Evolutionary conservation across 805 yeast species (phyloP).

Genomic region (Komagataella populi): DNA sequence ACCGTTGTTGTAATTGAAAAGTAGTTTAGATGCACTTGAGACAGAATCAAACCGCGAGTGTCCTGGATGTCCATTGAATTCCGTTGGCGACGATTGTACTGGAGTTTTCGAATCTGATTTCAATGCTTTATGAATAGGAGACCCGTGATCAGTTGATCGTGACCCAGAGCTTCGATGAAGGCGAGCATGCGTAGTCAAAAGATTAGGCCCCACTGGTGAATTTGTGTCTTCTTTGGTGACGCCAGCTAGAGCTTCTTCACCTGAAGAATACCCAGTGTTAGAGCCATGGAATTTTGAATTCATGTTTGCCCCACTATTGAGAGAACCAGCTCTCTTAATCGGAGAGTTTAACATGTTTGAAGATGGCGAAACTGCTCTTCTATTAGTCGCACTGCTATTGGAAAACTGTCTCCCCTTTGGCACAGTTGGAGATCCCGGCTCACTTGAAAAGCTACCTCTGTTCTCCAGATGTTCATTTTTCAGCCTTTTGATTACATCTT

Average conservation of each 20-base stretch:
- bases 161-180: neutral
- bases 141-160: slow-evolving; percentile 1
- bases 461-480: slow-evolving; percentile 72
- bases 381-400: neutral
- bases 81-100: neutral
- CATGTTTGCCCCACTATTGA: neutral
- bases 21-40: neutral
- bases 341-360: neutral
- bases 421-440: slow-evolving; percentile 15
- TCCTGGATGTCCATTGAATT: neutral
- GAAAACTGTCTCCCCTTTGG: slow-evolving; percentile 3
- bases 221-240: neutral
- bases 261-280: neutral
- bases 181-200: neutral
- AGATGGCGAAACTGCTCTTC: neutral
- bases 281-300: neutral
- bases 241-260: neutral
- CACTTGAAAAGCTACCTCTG: slow-evolving; percentile 21
- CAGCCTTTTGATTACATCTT: slow-evolving; percentile 79
- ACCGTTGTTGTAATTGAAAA: neutral
- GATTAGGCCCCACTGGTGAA: neutral
- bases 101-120: neutral
- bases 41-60: neutral
- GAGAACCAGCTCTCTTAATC: neutral
- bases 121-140: neutral